Conservation (phyloP, 352 stramenopile species). For the Phytophthora pinifolia region DNA sequence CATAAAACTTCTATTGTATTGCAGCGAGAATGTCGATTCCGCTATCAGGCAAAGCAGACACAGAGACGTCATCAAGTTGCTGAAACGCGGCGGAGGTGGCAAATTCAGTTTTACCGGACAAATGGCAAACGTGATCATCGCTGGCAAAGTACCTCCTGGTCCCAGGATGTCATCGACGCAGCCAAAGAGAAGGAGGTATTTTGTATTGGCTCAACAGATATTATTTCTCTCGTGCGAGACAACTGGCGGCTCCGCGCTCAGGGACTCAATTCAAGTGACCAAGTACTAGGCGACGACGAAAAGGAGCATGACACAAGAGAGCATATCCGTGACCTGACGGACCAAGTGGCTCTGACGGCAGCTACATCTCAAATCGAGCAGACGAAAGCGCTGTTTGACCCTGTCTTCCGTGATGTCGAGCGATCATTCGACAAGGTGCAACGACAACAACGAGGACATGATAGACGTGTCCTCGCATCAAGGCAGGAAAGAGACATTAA, state of each 20-base stretch:
- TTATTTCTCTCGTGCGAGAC: conserved; percentile 50
- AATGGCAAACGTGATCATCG: conserved; percentile 65
- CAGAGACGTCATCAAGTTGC: conserved; percentile 41
- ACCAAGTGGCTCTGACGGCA: conserved; percentile 47
- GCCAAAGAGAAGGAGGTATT: conserved; percentile 54
- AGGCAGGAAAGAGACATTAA: conserved; percentile 2
- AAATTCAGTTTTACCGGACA: conserved; percentile 45
- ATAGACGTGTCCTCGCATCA: conserved; percentile 12
- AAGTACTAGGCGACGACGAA: conserved; percentile 25
- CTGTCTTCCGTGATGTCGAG: conserved; percentile 61
- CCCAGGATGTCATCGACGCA: conserved; percentile 42
- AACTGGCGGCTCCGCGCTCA: conserved; percentile 45
- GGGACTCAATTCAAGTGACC: neutral
- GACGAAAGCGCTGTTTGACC: conserved; percentile 60
- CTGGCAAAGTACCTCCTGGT: conserved; percentile 55
- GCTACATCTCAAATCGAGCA: conserved; percentile 60
- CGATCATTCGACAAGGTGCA: conserved; percentile 45
- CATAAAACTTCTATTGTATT: neutral
- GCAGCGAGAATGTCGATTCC: conserved; percentile 63
- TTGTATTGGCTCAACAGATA: conserved; percentile 49
- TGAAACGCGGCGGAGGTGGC: conserved; percentile 53
- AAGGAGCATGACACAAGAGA: conserved; percentile 25
- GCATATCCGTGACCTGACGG: conserved; percentile 38
- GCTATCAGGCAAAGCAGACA: conserved; percentile 36
- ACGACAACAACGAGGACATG: conserved; percentile 28